Conservation (phyloP, 2,329 filamentous ascomycete species). For the Alternaria alternata region DNA sequence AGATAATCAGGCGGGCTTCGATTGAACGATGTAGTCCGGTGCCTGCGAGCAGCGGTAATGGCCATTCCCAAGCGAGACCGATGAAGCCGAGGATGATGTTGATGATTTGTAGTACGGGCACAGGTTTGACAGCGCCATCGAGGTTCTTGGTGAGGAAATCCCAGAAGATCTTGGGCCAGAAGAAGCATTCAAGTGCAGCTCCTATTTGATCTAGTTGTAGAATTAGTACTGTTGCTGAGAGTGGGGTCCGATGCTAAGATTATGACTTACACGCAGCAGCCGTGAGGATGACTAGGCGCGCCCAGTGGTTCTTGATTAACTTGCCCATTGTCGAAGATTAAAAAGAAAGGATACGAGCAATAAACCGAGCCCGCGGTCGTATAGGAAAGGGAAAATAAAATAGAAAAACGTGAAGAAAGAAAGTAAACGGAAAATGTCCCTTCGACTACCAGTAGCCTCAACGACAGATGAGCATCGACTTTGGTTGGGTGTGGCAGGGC, state of each 20-base stretch:
- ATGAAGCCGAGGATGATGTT: conserved; percentile 84
- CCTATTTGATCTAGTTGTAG: conserved; percentile 76
- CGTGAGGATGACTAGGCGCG: conserved; percentile 88
- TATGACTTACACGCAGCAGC: conserved; percentile 73
- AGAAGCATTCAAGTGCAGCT: conserved; percentile 85
- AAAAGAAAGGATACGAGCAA: conserved; percentile 41
- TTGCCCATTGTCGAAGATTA: conserved; percentile 75
- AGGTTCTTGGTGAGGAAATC: conserved; percentile 93
- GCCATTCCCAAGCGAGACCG: conserved; percentile 91
- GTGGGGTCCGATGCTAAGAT: not conserved
- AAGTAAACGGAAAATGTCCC: conserved; percentile 20
- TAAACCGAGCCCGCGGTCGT: conserved; percentile 41
- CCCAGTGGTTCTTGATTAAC: conserved; percentile 99
- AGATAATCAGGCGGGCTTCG: conserved; percentile 81
- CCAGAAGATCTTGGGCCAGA: conserved; percentile 99
- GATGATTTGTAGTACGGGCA: conserved; percentile 88
- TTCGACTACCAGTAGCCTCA: conserved; percentile 51
- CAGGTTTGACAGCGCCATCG: conserved; percentile 82
- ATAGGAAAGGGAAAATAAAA: conserved; percentile 22
- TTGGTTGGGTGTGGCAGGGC: conserved; percentile 25
- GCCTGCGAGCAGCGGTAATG: conserved; percentile 76
- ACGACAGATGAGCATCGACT: conserved; percentile 43
- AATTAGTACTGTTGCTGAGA: conserved; percentile 10
- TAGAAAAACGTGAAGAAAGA: conserved; percentile 13
- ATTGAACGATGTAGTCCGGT: conserved; percentile 84